Conservation (phyloP, 345 rosid genomes). For the Aquilaria yunnanensis region DNA sequence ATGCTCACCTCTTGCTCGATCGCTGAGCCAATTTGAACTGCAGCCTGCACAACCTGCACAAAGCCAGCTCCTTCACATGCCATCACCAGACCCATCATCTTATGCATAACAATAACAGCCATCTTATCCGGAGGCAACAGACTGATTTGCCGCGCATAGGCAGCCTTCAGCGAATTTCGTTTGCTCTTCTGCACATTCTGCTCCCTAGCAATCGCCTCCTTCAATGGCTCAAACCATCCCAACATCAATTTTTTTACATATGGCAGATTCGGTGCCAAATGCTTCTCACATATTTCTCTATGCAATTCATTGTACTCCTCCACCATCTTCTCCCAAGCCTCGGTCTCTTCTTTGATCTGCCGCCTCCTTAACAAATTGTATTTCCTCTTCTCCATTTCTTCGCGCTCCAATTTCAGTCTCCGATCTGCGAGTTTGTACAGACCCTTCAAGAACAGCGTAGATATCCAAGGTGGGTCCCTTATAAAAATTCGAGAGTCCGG, state of each 20-base stretch:
- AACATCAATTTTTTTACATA: slow-evolving; percentile 73
- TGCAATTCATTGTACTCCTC: slow-evolving; percentile 70
- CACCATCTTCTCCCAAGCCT: slow-evolving; percentile 84
- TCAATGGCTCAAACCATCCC: slow-evolving; percentile 92
- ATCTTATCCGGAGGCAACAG: slow-evolving; percentile 83
- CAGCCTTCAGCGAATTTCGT: slow-evolving; percentile 57
- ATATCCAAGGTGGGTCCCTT: slow-evolving; percentile 84
- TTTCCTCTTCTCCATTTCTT: slow-evolving; percentile 52
- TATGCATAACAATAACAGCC: slow-evolving; percentile 95
- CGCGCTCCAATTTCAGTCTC: slow-evolving; percentile 40
- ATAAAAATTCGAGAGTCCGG: slow-evolving; percentile 34
- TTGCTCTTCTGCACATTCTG: slow-evolving; percentile 57
- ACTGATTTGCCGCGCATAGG: slow-evolving; percentile 76
- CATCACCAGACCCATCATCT: slow-evolving; percentile 85
- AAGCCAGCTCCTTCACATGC: slow-evolving; percentile 57
- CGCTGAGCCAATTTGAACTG: slow-evolving; percentile 74
- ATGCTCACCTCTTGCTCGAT: slow-evolving; percentile 78
- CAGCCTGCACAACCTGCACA: slow-evolving; percentile 84
- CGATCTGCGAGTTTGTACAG: slow-evolving; percentile 35
- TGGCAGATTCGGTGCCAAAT: slow-evolving; percentile 79
- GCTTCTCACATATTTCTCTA: slow-evolving; percentile 74
- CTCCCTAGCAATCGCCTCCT: slow-evolving; percentile 67
- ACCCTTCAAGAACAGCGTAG: slow-evolving; percentile 61
- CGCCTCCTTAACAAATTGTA: slow-evolving; percentile 63
- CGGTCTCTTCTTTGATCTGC: slow-evolving; percentile 86